These are phyloP conservation scores for Penicillium paxilli DNA, from an alignment of 495 filamentous ascomycete genomes.

Conservation along the genomic window DNA sequence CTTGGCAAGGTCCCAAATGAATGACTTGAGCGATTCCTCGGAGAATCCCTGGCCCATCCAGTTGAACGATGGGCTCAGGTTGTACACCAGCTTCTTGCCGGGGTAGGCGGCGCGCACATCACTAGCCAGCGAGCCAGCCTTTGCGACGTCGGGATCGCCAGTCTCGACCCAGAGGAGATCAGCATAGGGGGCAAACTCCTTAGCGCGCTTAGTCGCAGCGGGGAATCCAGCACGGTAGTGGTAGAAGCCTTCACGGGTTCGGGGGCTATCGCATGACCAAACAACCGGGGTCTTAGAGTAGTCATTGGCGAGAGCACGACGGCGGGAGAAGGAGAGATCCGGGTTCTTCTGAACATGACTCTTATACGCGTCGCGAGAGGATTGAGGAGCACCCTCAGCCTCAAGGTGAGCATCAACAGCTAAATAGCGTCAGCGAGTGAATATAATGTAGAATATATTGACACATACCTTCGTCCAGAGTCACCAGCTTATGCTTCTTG, in stretches of 20 bases:
- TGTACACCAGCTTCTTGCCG: slow-evolving; percentile 91
- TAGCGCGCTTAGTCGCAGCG: slow-evolving; percentile 89
- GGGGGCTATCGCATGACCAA: slow-evolving; percentile 90
- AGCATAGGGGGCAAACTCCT: slow-evolving; percentile 87
- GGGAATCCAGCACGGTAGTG: slow-evolving; percentile 87
- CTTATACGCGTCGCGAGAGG: slow-evolving; percentile 66
- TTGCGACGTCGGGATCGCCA: slow-evolving; percentile 77
- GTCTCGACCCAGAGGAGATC: slow-evolving; percentile 98
- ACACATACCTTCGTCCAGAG: slow-evolving; percentile 77
- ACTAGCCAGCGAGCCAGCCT: slow-evolving; percentile 70
- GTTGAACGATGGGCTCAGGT: slow-evolving; percentile 94
- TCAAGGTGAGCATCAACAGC: slow-evolving; percentile 75
- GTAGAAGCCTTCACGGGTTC: slow-evolving; percentile 94
- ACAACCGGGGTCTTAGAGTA: slow-evolving; percentile 66
- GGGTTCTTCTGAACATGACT: slow-evolving; percentile 56
- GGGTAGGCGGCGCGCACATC: slow-evolving; percentile 67
- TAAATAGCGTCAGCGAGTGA: slow-evolving; percentile 26
- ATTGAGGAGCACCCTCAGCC: slow-evolving; percentile 56
- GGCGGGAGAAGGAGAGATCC: slow-evolving; percentile 72
- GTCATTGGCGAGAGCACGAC: slow-evolving; percentile 67
- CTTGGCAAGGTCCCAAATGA: slow-evolving; percentile 93
- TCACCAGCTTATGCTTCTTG: slow-evolving; percentile 79
- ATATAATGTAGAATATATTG: neutral
- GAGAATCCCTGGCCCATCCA: slow-evolving; percentile 96
- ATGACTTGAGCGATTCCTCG: slow-evolving; percentile 72